Evolutionary conservation across 768 basidiomycete species (phyloP).

Genomic region (Paxillus rubicundulus): DNA sequence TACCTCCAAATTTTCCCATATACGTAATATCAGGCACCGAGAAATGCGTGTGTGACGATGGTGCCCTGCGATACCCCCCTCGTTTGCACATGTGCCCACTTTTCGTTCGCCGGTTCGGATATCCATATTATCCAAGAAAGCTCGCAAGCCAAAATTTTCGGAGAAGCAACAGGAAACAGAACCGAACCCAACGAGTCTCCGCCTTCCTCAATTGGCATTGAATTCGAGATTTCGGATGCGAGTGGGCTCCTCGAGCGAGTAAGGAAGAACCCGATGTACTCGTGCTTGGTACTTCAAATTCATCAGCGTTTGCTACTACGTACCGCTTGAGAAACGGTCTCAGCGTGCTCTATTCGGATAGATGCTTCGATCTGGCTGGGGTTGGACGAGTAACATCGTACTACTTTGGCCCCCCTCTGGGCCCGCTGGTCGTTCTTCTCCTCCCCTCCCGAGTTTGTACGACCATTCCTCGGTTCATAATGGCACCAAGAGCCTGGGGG

Average conservation of each 20-base stretch:
- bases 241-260: neutral
- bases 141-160: no score
- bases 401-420: neutral
- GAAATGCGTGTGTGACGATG: neutral
- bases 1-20: constrained; percentile 10
- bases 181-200: neutral
- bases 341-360: neutral
- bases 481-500: no score
- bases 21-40: constrained; percentile 16
- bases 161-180: no score
- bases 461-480: no score
- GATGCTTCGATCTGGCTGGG: neutral
- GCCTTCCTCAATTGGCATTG: neutral
- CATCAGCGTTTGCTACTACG: neutral
- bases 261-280: neutral
- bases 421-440: no score
- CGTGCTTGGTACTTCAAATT: no score
- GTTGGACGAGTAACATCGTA: no score
- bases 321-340: neutral
- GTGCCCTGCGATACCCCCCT: neutral
- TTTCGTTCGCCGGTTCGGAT: neutral
- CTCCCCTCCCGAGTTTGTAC: no score
- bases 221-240: neutral
- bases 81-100: neutral
- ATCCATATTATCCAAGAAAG: neutral